Base-by-base conservation (phyloP, 257 asterid species). In the Penstemon newberryi region DNA sequence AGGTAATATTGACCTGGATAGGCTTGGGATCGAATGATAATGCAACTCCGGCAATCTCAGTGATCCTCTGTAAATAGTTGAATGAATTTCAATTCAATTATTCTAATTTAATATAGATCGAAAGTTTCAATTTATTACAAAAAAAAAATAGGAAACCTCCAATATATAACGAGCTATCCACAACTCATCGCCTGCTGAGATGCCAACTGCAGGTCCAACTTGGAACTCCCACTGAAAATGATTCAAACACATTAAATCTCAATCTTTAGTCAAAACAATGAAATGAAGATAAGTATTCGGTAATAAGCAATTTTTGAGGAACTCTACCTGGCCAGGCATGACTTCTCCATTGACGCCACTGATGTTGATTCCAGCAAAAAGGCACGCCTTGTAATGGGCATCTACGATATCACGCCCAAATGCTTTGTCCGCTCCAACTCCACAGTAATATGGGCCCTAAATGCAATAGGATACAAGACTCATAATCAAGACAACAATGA, bases 291-390 rank as follows among this genome's bases (percentile, higher is more conserved):
- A 33, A 43, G 47, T 7, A 15, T 5, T 36, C 52, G 42, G 12
- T 36, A 8, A 51, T 39, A 39, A 41, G 6, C 10, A 13, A 10
- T 6, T 12, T 3, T 25, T n/a, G 3, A 46, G 15, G 69, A 25
- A 51, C 18, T 36, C 11, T 70, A 89, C 98, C 88, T 89, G 96
- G 7, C 98, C 98, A 9, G 96, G 96, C 98, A 92, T 92, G 42
- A 92, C 98, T 78, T 92, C 98, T 5, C 85, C 96, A 3, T 92
- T 92, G 81, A 92, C 79, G 11, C 96, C 96, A n/a, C 98, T 87
- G 1, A 92, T 87, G 84, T 87, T 92, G 69, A 92, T 65, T 42
- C 96, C 96, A 9, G 96, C 96, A 38, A 74, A 92, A 47, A 88
- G 81, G 65, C 96, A 90, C 0, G 96, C 95, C 77, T 92, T 90